Evolutionary conservation across 768 basidiomycete species (phyloP), one percentile per base, ranked within the genome.

Genomic region (Tephrocybe rancida): DNA sequence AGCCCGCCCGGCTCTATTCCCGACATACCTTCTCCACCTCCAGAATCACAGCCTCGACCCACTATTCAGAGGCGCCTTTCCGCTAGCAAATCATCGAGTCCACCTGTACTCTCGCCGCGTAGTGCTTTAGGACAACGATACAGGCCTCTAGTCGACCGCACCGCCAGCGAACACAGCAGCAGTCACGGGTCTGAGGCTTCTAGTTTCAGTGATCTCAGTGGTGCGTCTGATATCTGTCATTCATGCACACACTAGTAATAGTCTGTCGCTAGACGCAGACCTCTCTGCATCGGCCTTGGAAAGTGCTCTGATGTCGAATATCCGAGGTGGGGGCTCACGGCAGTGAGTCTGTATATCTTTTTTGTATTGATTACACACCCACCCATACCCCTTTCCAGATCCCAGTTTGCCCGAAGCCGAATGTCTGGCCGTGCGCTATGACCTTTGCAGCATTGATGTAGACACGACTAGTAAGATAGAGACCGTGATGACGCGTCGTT

Each of bases 121-220:
- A 83, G 75, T 49, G 83, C 78, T 14, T 69, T 79, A n/a, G 75
- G 82, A 8, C 77, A 79, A 48, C 75, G 78, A 18, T 77, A 82
- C 61, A 72, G 74, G 24, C 72, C 79, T 27, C 61, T 75, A 49
- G 72, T 73, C 46, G 76, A 68, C 52, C 72, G 75, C 30, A 71
- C 67, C 37, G 63, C 68, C 32, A 82, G 81, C 59, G 83, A 86
- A 51, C 77, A 81, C 50, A 78, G 77, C 39, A 88, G 87, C 59
- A 83, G 74, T 57, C 80, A 87, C 45, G 83, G 84, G 2, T 92
- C 90, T 21, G 83, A 86, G 38, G 82, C 90, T 0, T 92, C 90
- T 5, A 82, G 92, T 67, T 92, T 93, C 61, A 93, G 91, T 63
- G 92, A 94, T 63, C 64, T 93, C 39, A 94, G 92, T 61, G 91